These are phyloP conservation scores for Malus domestica DNA, from an alignment of 306 rosid species.

Conservation along the genomic window ASM211411v1 NC_041800.1:1958501-1959000, in stretches of 20 bases:
- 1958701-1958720: too few species aligned
- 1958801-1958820: not conserved
- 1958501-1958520: too few species aligned
- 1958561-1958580: too few species aligned
- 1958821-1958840: not conserved
- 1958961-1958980: not conserved
- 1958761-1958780: not conserved
- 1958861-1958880: not conserved
- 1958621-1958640: too few species aligned
- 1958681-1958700: not conserved
- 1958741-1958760: not conserved
- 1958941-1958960: not conserved
- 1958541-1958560: too few species aligned
- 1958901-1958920: not conserved
- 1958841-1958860: not conserved
- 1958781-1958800: not conserved
- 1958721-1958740: too few species aligned
- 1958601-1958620: too few species aligned
- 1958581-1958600: too few species aligned
- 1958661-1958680: not conserved
- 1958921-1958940: not conserved
- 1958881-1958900: not conserved
- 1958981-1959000: not conserved
- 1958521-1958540: too few species aligned
- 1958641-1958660: not conserved